These are phyloP conservation scores for Coemansia sp. DNA, from an alignment of 192 early-diverging fungal species.

Conservation along the genomic window DNA sequence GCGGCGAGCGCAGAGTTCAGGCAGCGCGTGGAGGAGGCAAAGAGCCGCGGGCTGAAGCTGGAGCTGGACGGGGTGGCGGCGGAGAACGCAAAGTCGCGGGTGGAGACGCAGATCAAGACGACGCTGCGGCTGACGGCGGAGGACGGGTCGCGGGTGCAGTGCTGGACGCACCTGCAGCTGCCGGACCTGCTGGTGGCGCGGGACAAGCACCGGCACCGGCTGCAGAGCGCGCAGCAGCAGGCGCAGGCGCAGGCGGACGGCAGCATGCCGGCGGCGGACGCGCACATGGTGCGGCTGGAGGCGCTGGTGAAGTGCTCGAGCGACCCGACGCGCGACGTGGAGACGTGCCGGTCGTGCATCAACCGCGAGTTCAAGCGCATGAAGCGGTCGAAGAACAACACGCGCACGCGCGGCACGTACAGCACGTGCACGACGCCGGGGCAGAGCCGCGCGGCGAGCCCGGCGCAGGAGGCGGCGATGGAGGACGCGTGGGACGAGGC, in stretches of 20 bases:
- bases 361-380: constrained; percentile 78
- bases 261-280: constrained; percentile 41
- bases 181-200: constrained; percentile 82
- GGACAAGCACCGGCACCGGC: constrained; percentile 66
- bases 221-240: constrained; percentile 19
- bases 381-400: constrained; percentile 57
- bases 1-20: constrained; percentile 22
- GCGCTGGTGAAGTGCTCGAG: constrained; percentile 84
- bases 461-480: constrained; percentile 50
- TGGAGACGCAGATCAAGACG: constrained; percentile 94
- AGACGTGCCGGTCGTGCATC: constrained; percentile 81
- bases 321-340: constrained; percentile 69
- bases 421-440: constrained; percentile 57
- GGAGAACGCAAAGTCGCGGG: constrained; percentile 76
- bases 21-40: constrained; percentile 35
- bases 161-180: constrained; percentile 83
- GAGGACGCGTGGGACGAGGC: constrained; percentile 64
- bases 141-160: constrained; percentile 65
- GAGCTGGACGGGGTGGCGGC: constrained; percentile 45
- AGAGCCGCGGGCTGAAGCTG: constrained; percentile 36
- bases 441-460: constrained; percentile 56
- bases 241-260: constrained; percentile 26
- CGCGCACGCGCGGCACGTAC: constrained; percentile 33
- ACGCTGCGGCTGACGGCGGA: constrained; percentile 77
- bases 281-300: constrained; percentile 70